Evolutionary conservation across 805 yeast species (phyloP), one percentile per base, ranked within the genome.

Genomic region (Tanozyma kutaoensis): DNA sequence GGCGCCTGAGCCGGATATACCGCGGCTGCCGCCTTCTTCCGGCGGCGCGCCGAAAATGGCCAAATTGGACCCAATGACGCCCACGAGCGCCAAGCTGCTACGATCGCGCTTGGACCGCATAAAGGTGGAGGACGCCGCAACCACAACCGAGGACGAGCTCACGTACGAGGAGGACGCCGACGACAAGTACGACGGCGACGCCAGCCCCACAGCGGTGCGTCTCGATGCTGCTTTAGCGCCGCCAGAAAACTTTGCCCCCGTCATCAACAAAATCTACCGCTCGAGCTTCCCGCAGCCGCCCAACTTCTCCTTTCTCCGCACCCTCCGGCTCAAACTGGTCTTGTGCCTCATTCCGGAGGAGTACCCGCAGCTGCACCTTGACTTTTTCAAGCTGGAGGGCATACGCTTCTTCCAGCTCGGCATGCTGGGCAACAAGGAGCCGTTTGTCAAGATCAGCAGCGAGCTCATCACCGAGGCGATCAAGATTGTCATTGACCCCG

Each of bases 381-480:
- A 72, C 25, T 70, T 70, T 24, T 56, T 80, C 35, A 96, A 86
- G 39, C 58, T 69, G 18, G 51, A 82, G 11, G 85, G 79, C 47
- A 67, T 76, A 31, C 84, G 91, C 52, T 66, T 78, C 43, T 56
- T 79, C 39, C 88, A 78, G 38, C 98, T 98, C 6, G 96, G 91
- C 6, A 51, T 91, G 52, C 74, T 88, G 1, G 48, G 91, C 31
- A 69, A 62, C 5, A 41, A 79, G 12, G 81, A 86, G 3, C 68
- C 73, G 1, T 69, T 86, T 0, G 91, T 91, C 46, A 94, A 91
- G 16, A 76, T 91, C 45, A 91, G 93, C 58, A 88, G 85, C 45
- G 97, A 91, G 53, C 98, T 98, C 1, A 96, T 97, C 3, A 91
- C 85, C 54, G 78, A 81, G 52, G 98, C 91, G 50, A 77, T 91